Evolutionary conservation across 306 rosid genomes (phyloP).

Genomic region (Dicorynia guianensis): DNA sequence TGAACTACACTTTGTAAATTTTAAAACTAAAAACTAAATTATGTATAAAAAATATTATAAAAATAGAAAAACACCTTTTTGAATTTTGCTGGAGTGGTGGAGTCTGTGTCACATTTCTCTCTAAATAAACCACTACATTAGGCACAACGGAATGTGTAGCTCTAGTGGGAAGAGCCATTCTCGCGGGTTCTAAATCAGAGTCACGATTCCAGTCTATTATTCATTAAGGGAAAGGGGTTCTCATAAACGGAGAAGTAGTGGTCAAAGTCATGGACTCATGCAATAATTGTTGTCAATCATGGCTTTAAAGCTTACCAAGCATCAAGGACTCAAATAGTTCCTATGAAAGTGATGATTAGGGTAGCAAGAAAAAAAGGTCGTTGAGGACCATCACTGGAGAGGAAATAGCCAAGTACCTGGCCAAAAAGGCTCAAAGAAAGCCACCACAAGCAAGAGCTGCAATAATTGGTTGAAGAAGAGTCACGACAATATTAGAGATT

Average conservation of each 20-base stretch:
- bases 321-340: constrained; percentile 52
- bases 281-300: constrained; percentile 47
- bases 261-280: constrained; percentile 7
- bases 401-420: constrained; percentile 71
- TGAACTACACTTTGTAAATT: no score
- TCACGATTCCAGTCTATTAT: constrained; percentile 48
- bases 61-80: no score
- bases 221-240: constrained; percentile 48
- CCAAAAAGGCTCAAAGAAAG: constrained; percentile 88
- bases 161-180: constrained; percentile 50
- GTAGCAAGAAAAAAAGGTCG: constrained; percentile 54
- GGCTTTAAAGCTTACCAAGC: constrained; percentile 47
- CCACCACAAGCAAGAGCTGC: no score
- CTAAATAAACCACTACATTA: background rate
- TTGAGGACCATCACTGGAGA: constrained; percentile 70
- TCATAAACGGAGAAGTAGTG: constrained; percentile 41
- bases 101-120: no score
- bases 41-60: no score
- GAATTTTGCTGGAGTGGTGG: no score
- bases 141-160: constrained; percentile 46
- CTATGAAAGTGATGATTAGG: constrained; percentile 48
- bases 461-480: no score
- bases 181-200: constrained; percentile 46
- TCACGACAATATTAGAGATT: no score
- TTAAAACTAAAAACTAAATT: no score